phyloP scores from a whole-genome alignment of 441 rosid species.

The Populus hybrid region DNA sequence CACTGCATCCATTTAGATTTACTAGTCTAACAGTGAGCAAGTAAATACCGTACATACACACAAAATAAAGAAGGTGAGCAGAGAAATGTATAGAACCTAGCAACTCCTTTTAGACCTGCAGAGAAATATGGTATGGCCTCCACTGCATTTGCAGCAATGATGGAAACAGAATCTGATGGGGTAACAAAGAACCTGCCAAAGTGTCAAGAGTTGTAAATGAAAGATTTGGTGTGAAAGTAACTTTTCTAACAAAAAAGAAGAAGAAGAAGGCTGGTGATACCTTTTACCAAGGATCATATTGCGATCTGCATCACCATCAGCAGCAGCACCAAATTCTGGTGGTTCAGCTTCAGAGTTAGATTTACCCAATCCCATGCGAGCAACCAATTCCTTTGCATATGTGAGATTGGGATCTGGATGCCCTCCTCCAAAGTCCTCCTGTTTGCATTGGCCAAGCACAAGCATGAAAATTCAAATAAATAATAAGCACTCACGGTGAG shows the following conservation, averaged over 20 bases:
- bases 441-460: conserved; percentile 18
- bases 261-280: conserved; percentile 28
- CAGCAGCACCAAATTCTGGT: conserved; percentile 99
- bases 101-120: conserved; percentile 94
- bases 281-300: conserved; percentile 99
- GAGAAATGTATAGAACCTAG: conserved; percentile 51
- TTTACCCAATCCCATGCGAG: conserved; percentile 91
- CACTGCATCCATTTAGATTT: not conserved
- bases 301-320: conserved; percentile 99
- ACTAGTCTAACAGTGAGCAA: not conserved
- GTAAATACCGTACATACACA: conserved; percentile 4
- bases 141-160: conserved; percentile 96
- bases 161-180: conserved; percentile 97
- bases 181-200: conserved; percentile 86
- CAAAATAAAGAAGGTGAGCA: conserved; percentile 9
- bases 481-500: not conserved
- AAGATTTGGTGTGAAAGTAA: not conserved
- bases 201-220: conserved; percentile 11
- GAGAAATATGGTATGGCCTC: conserved; percentile 91
- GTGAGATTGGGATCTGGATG: conserved; percentile 99
- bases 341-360: conserved; percentile 54
- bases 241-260: not conserved
- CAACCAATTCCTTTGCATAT: conserved; percentile 95
- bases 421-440: conserved; percentile 99
- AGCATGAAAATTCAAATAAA: not conserved